These are phyloP conservation scores for Bolboschoenus planiculmis DNA, from an alignment of 176 grass and related monocot species.

Conservation along the genomic window DNA sequence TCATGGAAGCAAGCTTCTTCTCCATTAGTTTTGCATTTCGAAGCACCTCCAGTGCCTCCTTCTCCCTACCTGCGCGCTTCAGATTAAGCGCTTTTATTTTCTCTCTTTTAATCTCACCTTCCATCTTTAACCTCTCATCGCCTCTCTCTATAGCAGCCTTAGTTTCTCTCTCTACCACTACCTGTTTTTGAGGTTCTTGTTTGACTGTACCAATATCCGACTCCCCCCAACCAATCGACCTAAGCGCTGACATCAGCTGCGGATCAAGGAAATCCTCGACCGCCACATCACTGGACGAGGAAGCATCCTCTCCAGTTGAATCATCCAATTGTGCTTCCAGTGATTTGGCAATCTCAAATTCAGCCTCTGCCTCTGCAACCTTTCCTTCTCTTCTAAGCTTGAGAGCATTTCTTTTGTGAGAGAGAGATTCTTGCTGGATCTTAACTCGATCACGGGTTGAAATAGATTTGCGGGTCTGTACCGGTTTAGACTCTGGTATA, in stretches of 20 bases:
- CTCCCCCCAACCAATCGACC: constrained; percentile 73
- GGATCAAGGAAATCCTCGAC: constrained; percentile 90
- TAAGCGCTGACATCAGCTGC: constrained; percentile 71
- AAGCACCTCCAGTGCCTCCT: constrained; percentile 76
- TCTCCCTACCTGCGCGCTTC: constrained; percentile 66
- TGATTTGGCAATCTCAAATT: constrained; percentile 77
- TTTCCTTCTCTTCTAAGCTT: constrained; percentile 88
- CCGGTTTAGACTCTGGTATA: constrained; percentile 15
- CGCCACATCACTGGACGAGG: constrained; percentile 25
- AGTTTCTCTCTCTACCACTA: constrained; percentile 9
- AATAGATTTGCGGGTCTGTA: constrained; percentile 45
- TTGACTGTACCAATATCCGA: constrained; percentile 25
- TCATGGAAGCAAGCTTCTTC: constrained; percentile 60
- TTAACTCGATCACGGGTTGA: constrained; percentile 71
- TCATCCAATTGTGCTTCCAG: constrained; percentile 85
- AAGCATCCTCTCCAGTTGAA: constrained; percentile 33
- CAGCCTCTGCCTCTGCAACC: constrained; percentile 61
- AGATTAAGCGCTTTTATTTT: constrained; percentile 74
- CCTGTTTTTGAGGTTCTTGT: constrained; percentile 18
- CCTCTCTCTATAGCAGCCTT: constrained; percentile 20
- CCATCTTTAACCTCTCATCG: constrained; percentile 47
- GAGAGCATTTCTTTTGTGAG: constrained; percentile 83
- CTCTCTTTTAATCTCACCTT: constrained; percentile 81
- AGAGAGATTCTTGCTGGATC: constrained; percentile 83
- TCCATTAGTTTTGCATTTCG: constrained; percentile 69